These are phyloP conservation scores for Schizopora paradoxa DNA, from an alignment of 1,284 basidiomycete species.

Conservation along the genomic window DNA sequence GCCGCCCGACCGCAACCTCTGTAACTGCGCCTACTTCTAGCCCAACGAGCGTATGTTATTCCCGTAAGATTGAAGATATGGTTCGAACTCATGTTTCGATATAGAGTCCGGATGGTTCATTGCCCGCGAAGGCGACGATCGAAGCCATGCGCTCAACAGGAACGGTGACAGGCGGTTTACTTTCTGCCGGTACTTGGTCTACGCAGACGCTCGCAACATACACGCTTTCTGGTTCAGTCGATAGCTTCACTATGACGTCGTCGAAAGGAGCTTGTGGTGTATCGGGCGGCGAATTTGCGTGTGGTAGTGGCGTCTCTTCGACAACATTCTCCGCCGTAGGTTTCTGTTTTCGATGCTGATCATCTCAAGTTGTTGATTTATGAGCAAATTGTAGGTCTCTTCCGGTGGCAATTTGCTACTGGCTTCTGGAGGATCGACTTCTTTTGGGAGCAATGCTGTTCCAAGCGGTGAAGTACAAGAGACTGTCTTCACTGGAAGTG, in stretches of 20 bases:
- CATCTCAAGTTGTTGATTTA: background rate
- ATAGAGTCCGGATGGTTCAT: conserved; percentile 6
- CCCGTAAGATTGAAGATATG: too few species aligned
- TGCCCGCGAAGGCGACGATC: conserved; percentile 20
- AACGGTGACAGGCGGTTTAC: conserved; percentile 37
- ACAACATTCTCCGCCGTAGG: conserved; percentile 49
- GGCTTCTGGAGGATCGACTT: conserved; percentile 45
- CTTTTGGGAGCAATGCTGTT: conserved; percentile 44
- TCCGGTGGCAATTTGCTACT: conserved; percentile 45
- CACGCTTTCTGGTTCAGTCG: conserved; percentile 34
- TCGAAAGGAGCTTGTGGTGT: conserved; percentile 48
- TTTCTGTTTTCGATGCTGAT: conserved; percentile 7
- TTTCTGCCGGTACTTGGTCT: conserved; percentile 46
- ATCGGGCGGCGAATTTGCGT: conserved; percentile 35
- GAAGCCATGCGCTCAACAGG: conserved; percentile 14
- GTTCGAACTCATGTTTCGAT: background rate
- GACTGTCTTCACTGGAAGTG: conserved; percentile 44
- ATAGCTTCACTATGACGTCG: conserved; percentile 45
- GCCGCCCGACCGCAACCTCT: conserved; percentile 25
- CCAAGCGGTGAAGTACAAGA: conserved; percentile 51
- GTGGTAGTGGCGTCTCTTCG: conserved; percentile 39
- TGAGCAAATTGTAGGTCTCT: conserved; percentile 32
- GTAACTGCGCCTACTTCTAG: conserved; percentile 16
- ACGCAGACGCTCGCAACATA: conserved; percentile 45
- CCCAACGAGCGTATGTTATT: too few species aligned